Conservation (phyloP, 1,139 yeast species). For the Williopsis jadinii region DNA sequence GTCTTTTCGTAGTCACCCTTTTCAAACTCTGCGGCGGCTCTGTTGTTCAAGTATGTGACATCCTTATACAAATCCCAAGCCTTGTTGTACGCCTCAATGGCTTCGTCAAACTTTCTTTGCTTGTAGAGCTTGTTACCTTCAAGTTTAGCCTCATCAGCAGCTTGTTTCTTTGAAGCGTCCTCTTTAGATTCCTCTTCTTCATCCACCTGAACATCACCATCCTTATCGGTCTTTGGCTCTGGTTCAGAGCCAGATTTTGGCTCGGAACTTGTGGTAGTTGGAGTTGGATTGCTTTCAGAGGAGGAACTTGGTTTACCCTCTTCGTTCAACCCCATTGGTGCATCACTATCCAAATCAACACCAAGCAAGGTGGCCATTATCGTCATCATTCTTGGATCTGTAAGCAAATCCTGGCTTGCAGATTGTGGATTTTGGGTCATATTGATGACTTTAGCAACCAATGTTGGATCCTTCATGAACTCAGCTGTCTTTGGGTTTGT, state of each 20-base stretch:
- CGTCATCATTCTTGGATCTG: conserved; percentile 85
- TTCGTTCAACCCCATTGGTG: conserved; percentile 11
- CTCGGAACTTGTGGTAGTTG: conserved; percentile 3
- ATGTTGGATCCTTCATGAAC: conserved; percentile 78
- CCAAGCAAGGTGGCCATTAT: conserved; percentile 86
- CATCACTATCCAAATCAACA: conserved; percentile 53
- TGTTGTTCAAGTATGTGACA: conserved; percentile 89
- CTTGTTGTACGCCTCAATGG: conserved; percentile 74
- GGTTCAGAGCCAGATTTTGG: conserved; percentile 18
- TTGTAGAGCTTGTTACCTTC: conserved; percentile 87
- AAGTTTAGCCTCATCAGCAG: conserved; percentile 77
- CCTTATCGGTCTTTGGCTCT: conserved; percentile 19
- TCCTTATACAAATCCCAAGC: conserved; percentile 85
- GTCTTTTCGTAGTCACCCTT: conserved; percentile 88
- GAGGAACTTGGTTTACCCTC: conserved; percentile 8
- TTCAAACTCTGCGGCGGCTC: conserved; percentile 97
- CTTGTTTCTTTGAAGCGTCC: conserved; percentile 30
- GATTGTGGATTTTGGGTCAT: conserved; percentile 73
- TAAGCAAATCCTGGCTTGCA: conserved; percentile 49
- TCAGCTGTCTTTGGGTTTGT: conserved; percentile 84
- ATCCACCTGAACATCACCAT: conserved; percentile 21
- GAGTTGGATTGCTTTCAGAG: conserved; percentile 1
- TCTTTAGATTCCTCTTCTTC: conserved; percentile 23
- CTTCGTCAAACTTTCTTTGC: conserved; percentile 84
- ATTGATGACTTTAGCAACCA: conserved; percentile 63